These are phyloP conservation scores for Russula compacta DNA, from an alignment of 768 basidiomycete genomes.

Conservation along the genomic window DNA sequence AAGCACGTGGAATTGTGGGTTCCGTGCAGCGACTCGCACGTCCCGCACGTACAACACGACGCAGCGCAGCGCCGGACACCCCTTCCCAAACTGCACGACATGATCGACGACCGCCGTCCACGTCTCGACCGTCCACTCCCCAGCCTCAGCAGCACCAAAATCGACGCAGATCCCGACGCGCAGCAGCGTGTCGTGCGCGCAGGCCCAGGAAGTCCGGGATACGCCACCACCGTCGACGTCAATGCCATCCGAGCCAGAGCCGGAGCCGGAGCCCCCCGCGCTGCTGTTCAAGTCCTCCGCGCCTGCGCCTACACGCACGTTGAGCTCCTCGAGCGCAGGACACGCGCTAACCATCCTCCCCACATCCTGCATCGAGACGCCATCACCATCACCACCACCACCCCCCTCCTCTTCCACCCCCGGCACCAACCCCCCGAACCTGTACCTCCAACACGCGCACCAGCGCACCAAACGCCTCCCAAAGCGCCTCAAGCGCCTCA, in stretches of 20 bases:
- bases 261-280: not conserved
- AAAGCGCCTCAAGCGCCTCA: conserved; percentile 1
- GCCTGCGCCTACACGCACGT: not conserved
- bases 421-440: not conserved
- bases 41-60: not conserved
- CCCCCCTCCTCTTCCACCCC: not conserved
- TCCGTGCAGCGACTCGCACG: not conserved
- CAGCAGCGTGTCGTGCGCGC: not conserved
- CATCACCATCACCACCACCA: not conserved
- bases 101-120: not conserved
- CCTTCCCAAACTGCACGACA: not conserved
- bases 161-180: conserved; percentile 8
- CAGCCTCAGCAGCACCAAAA: not conserved
- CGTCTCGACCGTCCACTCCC: not conserved
- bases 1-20: not conserved
- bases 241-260: not conserved
- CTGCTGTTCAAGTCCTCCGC: not conserved
- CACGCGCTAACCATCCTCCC: not conserved
- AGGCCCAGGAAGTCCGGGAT: not conserved
- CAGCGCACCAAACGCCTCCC: conserved; percentile 1
- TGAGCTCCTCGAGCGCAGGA: conserved; percentile 9
- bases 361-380: not conserved
- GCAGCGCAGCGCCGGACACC: not conserved
- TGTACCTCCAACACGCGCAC: conserved; percentile 9
- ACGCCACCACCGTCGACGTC: not conserved